Evolutionary conservation across 2,329 filamentous ascomycete genomes (phyloP).

Genomic region (Byssochlamys sp.): DNA sequence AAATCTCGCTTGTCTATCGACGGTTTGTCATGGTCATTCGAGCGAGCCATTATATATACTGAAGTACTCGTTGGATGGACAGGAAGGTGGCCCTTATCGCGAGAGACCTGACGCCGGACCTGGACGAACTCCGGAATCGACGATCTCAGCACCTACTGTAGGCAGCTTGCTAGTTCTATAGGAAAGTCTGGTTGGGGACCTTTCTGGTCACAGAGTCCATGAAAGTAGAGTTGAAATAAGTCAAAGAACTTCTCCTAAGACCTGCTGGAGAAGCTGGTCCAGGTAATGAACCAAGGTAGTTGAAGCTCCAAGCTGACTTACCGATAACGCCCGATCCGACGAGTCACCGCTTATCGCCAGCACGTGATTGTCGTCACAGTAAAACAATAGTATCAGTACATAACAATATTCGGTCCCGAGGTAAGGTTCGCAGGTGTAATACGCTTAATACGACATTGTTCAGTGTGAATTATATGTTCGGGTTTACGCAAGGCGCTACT

Average conservation of each 20-base stretch:
- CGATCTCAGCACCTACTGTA: background rate
- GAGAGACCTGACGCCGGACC: background rate
- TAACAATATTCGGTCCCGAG: too few relatives aligned
- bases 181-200: background rate
- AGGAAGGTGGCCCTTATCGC: background rate
- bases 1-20: conserved; percentile 40
- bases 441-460: too few relatives aligned
- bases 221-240: background rate
- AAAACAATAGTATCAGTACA: too few relatives aligned
- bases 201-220: background rate
- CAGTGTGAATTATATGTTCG: too few relatives aligned
- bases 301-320: conserved; percentile 3
- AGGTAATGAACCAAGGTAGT: too few relatives aligned
- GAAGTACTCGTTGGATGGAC: background rate
- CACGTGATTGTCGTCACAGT: conserved; percentile 1
- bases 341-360: background rate
- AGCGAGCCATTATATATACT: background rate
- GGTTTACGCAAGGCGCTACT: too few relatives aligned
- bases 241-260: background rate
- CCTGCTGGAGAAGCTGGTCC: background rate
- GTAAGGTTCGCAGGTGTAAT: too few relatives aligned
- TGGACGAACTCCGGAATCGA: background rate
- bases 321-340: background rate
- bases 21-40: conserved; percentile 8
- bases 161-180: background rate